Evolutionary conservation across 192 early-diverging fungal genomes (phyloP), one percentile per base, ranked within the genome.

Genomic region (Backusella psychrophila): DNA sequence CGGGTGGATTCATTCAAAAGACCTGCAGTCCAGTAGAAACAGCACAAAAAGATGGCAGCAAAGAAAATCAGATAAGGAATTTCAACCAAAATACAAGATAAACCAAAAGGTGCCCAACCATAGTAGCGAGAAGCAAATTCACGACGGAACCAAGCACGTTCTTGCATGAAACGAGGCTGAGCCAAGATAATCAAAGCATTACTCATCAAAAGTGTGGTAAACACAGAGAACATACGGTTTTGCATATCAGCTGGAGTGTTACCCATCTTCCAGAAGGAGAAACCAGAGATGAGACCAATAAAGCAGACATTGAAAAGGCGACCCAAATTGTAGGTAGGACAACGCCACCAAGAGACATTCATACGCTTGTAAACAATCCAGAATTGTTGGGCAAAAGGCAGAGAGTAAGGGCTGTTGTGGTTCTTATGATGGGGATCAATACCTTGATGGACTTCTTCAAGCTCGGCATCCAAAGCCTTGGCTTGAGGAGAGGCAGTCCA

Each of bases 1-100:
- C 87, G 78, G 39, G 81, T 78, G n/a, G 87, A 78, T 9, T 76
- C 75, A 9, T 65, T 75, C 53, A 85, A 84, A 21, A 95, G 82
- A 4, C 91, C 92, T 35, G 89, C 85, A 36, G 89, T 85, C 90
- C 90, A 95, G 85, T 95, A 95, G 66, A 91, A 93, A 68, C 86
- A 80, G 11, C 89, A 74, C 80, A 93, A 92, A 78, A 90, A 93
- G 46, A 87, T 42, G 0, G 93, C 91, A 56, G 86, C 81, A 29
- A 87, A 78, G 35, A 92, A 52, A 15, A 92, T 65, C 0, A 89
- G 83, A 69, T 91, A 95, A 4, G 94, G 94, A 38, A 91, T 83
- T 72, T 95, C 92, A 46, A 90, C 87, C 12, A 91, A 63, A 34
- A 91, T 80, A 73, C 90, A 89, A 7, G 90, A 85, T 1, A 86